phyloP scores from a whole-genome alignment of 2,329 filamentous ascomycete species.

The Apiospora pterosperma region DNA sequence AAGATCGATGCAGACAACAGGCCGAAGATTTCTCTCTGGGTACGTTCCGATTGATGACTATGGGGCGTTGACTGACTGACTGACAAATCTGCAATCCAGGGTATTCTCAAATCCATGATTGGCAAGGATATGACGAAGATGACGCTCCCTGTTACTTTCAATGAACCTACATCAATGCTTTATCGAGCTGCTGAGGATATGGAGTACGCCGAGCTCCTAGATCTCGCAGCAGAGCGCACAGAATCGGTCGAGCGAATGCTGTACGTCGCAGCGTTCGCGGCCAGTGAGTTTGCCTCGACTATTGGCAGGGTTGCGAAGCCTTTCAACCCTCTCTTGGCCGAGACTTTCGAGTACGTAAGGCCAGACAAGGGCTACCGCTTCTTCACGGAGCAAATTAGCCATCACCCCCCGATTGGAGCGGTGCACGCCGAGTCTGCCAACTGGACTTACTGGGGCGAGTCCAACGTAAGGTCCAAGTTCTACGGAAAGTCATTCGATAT shows the following conservation, averaged over 20 bases:
- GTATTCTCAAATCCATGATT: conserved; percentile 98
- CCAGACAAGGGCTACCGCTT: conserved; percentile 98
- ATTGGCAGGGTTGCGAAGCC: conserved; percentile 96
- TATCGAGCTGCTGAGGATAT: conserved; percentile 96
- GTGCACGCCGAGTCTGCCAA: conserved; percentile 88
- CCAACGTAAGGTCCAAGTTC: conserved; percentile 92
- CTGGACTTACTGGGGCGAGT: conserved; percentile 98
- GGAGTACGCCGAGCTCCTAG: conserved; percentile 93
- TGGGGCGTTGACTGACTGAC: background rate
- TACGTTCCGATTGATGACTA: conserved; percentile 35
- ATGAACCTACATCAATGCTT: conserved; percentile 92
- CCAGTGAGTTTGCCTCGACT: conserved; percentile 94
- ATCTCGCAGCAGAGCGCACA: conserved; percentile 77
- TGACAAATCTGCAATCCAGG: conserved; percentile 47
- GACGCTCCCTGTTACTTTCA: conserved; percentile 97
- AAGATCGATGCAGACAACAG: conserved; percentile 90
- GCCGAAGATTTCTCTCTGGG: conserved; percentile 94
- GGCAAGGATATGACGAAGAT: conserved; percentile 99
- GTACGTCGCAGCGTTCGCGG: conserved; percentile 93
- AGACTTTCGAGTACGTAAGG: conserved; percentile 94
- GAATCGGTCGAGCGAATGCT: conserved; percentile 91
- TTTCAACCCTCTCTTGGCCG: conserved; percentile 93
- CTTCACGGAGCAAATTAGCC: conserved; percentile 97
- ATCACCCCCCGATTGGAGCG: conserved; percentile 92
- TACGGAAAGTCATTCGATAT: conserved; percentile 98